A percentile compares a stretch with the other conserved stretches of the same genome.
Conservation (phyloP, 371 early-diverging fungal genomes). For the Mucor irregularis region DNA sequence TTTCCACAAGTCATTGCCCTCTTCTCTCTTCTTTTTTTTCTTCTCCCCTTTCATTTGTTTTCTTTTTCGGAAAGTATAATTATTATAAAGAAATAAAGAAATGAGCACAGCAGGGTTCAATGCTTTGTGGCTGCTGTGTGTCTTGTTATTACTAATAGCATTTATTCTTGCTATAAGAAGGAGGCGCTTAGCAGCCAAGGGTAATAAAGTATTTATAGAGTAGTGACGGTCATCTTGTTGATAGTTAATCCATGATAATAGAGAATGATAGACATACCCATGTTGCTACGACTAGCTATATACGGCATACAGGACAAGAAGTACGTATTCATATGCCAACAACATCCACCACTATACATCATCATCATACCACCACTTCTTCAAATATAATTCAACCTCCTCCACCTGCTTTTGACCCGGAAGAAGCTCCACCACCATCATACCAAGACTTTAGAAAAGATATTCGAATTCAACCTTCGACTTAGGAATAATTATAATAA, state of each 20-base stretch:
- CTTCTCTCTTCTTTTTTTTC: neutral
- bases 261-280: neutral
- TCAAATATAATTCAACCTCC: neutral
- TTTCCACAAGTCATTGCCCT: neutral
- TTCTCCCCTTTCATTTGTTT: neutral
- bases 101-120: slow-evolving; percentile 4
- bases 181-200: slow-evolving; percentile 1
- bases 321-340: slow-evolving; percentile 9
- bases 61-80: neutral
- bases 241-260: neutral
- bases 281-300: neutral
- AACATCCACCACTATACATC: neutral
- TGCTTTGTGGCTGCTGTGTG: slow-evolving; percentile 19
- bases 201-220: too few species aligned
- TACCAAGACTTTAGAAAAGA: slow-evolving; percentile 32
- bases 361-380: neutral
- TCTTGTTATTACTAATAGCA: slow-evolving; percentile 13
- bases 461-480: slow-evolving; percentile 9
- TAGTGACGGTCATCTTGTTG: too few species aligned
- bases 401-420: neutral
- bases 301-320: slow-evolving; percentile 2
- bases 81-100: neutral
- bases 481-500: neutral
- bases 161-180: slow-evolving; percentile 16
- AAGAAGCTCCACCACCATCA: slow-evolving; percentile 25